phyloP scores from a whole-genome alignment of 1,139 yeast species.

The Yamadazyma triangularis region DNA sequence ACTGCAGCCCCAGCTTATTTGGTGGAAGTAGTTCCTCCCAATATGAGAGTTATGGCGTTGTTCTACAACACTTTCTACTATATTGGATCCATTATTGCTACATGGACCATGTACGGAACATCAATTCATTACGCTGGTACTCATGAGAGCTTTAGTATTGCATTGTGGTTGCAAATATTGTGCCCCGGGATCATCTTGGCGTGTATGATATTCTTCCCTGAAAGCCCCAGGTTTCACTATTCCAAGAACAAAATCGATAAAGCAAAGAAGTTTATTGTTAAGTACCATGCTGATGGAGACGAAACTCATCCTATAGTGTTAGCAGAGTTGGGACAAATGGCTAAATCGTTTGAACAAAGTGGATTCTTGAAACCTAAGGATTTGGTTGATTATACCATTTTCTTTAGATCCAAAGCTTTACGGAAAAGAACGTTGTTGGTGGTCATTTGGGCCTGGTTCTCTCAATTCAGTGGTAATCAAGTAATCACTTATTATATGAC shows the following conservation, averaged over 20 bases:
- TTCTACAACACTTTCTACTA: slow-evolving; percentile 6
- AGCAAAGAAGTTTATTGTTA: slow-evolving; percentile 26
- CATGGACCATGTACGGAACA: slow-evolving; percentile 46
- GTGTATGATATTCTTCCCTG: slow-evolving; percentile 41
- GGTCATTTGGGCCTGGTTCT: slow-evolving; percentile 9
- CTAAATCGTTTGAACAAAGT: slow-evolving; percentile 6
- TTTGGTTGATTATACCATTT: slow-evolving; percentile 5
- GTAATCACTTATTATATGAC: slow-evolving; percentile 17
- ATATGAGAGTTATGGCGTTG: slow-evolving; percentile 3
- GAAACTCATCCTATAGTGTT: slow-evolving; percentile 13
- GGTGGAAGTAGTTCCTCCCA: slow-evolving; percentile 4
- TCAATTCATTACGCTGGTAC: slow-evolving; percentile 3
- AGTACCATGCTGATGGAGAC: slow-evolving; percentile 18
- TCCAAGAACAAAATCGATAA: slow-evolving; percentile 30
- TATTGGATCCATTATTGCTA: slow-evolving; percentile 5
- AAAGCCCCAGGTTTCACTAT: slow-evolving; percentile 53
- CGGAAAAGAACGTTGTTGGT: slow-evolving; percentile 4
- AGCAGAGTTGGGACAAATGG: slow-evolving; percentile 18
- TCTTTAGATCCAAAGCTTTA: slow-evolving; percentile 2
- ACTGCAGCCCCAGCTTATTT: slow-evolving; percentile 5
- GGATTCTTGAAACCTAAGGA: slow-evolving; percentile 4
- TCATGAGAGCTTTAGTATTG: slow-evolving; percentile 2
- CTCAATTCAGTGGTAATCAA: slow-evolving; percentile 16
- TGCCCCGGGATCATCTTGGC: slow-evolving; percentile 3
- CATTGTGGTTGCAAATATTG: slow-evolving; percentile 4